These are phyloP conservation scores for Plectosphaerella cucumerina DNA, from an alignment of 2,329 filamentous ascomycete genomes.

Conservation along the genomic window DNA sequence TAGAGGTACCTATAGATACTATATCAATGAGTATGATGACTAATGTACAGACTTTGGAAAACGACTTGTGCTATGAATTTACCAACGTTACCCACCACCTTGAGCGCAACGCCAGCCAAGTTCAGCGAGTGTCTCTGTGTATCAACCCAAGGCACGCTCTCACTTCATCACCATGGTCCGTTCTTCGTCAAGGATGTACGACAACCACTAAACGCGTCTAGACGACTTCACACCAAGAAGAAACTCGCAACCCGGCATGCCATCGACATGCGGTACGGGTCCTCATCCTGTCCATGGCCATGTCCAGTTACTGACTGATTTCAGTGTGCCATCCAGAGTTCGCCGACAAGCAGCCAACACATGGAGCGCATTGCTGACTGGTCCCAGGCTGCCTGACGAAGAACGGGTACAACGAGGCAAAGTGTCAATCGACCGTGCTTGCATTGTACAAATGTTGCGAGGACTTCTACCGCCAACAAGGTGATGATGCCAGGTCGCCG, in stretches of 20 bases:
- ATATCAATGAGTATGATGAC: too few relatives aligned
- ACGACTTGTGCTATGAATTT: too few relatives aligned
- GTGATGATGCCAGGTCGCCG: slow-evolving; percentile 69
- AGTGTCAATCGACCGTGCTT: slow-evolving; percentile 73
- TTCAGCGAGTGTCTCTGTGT: too few relatives aligned
- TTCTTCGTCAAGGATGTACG: too few relatives aligned
- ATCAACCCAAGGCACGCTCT: too few relatives aligned
- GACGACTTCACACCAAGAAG: too few relatives aligned
- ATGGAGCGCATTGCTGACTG: neutral
- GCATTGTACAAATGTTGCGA: slow-evolving; percentile 93
- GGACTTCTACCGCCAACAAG: slow-evolving; percentile 76
- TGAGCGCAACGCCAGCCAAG: too few relatives aligned
- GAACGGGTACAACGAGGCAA: slow-evolving; percentile 81
- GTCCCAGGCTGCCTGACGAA: slow-evolving; percentile 72
- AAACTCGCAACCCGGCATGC: slow-evolving; percentile 64
- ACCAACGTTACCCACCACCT: too few relatives aligned
- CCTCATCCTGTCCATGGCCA: neutral
- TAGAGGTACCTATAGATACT: too few relatives aligned
- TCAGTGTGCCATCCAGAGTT: slow-evolving; percentile 89
- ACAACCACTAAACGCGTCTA: too few relatives aligned
- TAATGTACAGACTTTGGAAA: too few relatives aligned
- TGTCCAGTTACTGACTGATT: slow-evolving; percentile 9
- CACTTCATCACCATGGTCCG: too few relatives aligned
- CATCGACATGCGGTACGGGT: slow-evolving; percentile 72
- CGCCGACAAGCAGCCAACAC: slow-evolving; percentile 3